Evolutionary conservation across 2,329 filamentous ascomycete species (phyloP).

Genomic region (Colletotrichum sp.): DNA sequence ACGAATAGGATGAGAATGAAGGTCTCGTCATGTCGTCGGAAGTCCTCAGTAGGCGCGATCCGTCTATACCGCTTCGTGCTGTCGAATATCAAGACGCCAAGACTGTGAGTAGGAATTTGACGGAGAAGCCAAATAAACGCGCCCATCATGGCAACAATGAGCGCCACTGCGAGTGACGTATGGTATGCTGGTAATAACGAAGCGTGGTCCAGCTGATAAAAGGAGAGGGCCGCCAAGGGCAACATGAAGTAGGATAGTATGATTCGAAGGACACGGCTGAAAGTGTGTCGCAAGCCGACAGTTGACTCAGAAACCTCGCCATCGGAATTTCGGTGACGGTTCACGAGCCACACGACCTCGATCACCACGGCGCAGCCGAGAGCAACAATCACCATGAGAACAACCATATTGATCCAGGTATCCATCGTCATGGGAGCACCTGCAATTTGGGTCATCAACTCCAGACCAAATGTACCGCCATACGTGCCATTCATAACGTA

Average conservation of each 20-base stretch:
- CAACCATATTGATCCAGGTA: conserved; percentile 74
- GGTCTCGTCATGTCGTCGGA: conserved; percentile 27
- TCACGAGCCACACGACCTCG: conserved; percentile 45
- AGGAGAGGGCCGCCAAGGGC: conserved; percentile 72
- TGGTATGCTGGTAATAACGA: conserved; percentile 26
- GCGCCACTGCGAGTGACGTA: conserved; percentile 34
- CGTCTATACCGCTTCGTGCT: conserved; percentile 71
- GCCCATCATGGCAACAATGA: conserved; percentile 26
- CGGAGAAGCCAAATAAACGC: conserved; percentile 34
- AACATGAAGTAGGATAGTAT: conserved; percentile 79
- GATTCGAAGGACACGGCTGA: conserved; percentile 65
- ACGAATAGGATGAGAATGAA: conserved; percentile 70
- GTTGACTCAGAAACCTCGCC: neutral
- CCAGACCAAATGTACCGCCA: conserved; percentile 57
- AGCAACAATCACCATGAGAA: conserved; percentile 66
- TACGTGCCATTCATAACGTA: conserved; percentile 73
- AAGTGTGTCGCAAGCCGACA: conserved; percentile 6
- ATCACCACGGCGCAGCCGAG: conserved; percentile 54
- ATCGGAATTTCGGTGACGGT: conserved; percentile 51
- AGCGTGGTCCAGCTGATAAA: conserved; percentile 66
- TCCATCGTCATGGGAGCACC: conserved; percentile 67
- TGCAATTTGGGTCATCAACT: conserved; percentile 70
- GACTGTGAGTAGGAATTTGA: conserved; percentile 26
- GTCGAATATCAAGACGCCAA: conserved; percentile 39
- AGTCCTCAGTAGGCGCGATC: conserved; percentile 59